Evolutionary conservation across 1,284 basidiomycete species (phyloP).

Genomic region (Porodaedalea pini): DNA sequence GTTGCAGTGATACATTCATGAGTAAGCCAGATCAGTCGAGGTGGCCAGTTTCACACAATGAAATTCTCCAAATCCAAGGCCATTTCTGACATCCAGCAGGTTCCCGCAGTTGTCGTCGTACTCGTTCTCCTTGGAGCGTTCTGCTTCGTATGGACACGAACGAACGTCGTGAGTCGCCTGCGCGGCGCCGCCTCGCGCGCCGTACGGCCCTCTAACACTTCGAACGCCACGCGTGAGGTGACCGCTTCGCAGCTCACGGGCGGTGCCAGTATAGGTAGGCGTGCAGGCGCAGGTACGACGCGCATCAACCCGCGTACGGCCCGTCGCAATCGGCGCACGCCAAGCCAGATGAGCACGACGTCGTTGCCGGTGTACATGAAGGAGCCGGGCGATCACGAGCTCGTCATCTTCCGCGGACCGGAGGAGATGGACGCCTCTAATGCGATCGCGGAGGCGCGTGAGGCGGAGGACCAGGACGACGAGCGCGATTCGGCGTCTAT

Average conservation of each 20-base stretch:
- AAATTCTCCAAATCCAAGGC: neutral
- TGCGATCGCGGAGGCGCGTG: conserved; percentile 16
- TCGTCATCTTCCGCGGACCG: conserved; percentile 55
- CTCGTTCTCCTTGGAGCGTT: conserved; percentile 11
- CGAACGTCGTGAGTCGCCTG: conserved; percentile 7
- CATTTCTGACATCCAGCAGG: neutral
- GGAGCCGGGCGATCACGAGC: conserved; percentile 73
- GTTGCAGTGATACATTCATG: no score
- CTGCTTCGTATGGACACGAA: conserved; percentile 17
- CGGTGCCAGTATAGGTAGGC: neutral
- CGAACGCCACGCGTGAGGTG: conserved; percentile 9
- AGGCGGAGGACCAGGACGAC: conserved; percentile 19
- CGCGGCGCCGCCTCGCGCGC: neutral
- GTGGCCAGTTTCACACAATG: neutral
- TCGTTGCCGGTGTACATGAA: conserved; percentile 73
- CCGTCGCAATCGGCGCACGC: conserved; percentile 49
- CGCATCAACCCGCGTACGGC: neutral
- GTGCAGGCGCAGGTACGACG: neutral
- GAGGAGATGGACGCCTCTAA: conserved; percentile 19
- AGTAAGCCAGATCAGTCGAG: neutral
- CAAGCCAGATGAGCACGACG: conserved; percentile 67
- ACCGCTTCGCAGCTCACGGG: conserved; percentile 17
- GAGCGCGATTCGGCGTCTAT: conserved; percentile 11
- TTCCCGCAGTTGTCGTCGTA: conserved; percentile 15
- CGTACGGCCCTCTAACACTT: neutral